Evolutionary conservation across 1,139 yeast genomes (phyloP).

Genomic region (Candida freyschussii): DNA sequence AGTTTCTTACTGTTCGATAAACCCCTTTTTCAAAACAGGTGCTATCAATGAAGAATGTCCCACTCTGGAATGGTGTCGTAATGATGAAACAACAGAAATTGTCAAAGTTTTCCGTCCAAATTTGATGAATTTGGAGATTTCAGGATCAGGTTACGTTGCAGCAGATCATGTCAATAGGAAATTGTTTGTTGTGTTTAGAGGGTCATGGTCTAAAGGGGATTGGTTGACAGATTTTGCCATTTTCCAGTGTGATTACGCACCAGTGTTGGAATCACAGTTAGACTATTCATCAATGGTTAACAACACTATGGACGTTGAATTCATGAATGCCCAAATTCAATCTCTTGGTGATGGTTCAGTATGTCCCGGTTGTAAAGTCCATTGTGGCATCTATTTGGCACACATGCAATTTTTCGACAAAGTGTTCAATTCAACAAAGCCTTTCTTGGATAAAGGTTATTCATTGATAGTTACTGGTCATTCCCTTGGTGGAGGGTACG

Average conservation of each 20-base stretch:
- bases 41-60: conserved; percentile 13
- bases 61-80: conserved; percentile 13
- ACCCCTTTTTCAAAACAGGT: conserved; percentile 13
- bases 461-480: conserved; percentile 57
- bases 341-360: conserved; percentile 18
- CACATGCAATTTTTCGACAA: conserved; percentile 37
- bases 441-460: conserved; percentile 37
- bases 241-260: conserved; percentile 17
- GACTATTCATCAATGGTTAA: conserved; percentile 4
- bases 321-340: too few relatives aligned
- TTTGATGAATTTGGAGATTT: conserved; percentile 32
- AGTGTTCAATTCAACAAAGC: conserved; percentile 33
- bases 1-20: conserved; percentile 18
- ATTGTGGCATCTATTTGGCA: conserved; percentile 47
- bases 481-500: conserved; percentile 70
- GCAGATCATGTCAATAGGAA: conserved; percentile 34
- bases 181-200: conserved; percentile 47
- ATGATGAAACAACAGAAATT: conserved; percentile 4
- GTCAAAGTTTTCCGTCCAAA: conserved; percentile 12
- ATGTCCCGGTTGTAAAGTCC: conserved; percentile 52
- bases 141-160: conserved; percentile 38
- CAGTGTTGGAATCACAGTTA: conserved; percentile 12
- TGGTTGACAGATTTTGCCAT: conserved; percentile 48
- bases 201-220: conserved; percentile 53
- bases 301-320: conserved; percentile 2